A percentile compares a stretch with the other conserved stretches of the same genome.
Evolutionary conservation across 192 early-diverging fungal species (phyloP).

Genomic region (Allomyces macrogynus): DNA sequence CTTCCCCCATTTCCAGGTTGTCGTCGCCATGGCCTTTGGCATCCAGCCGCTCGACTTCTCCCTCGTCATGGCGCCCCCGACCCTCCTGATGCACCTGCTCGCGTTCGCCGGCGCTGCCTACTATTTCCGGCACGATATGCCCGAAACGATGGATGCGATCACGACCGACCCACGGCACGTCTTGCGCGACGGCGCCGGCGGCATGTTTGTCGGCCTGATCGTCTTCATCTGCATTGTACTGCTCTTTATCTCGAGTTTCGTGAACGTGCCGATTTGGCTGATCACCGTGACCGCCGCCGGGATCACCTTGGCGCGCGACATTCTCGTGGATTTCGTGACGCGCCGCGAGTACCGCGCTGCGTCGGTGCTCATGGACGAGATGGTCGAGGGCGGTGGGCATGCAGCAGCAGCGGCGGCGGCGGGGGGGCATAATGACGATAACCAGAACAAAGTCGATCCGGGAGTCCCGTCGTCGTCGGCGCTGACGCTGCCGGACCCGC

Average conservation of each 20-base stretch:
- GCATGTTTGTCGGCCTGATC: slow-evolving; percentile 33
- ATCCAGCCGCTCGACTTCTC: slow-evolving; percentile 55
- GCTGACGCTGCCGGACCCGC: too few relatives aligned
- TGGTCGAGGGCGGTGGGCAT: too few relatives aligned
- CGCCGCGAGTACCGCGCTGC: too few relatives aligned
- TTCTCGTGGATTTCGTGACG: slow-evolving; percentile 20
- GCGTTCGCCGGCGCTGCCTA: slow-evolving; percentile 31
- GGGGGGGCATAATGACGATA: too few relatives aligned
- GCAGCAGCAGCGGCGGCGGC: too few relatives aligned
- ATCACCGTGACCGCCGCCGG: slow-evolving; percentile 59
- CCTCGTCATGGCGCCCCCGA: slow-evolving; percentile 67
- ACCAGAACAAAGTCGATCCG: too few relatives aligned
- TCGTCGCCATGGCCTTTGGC: slow-evolving; percentile 54
- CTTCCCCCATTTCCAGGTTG: slow-evolving; percentile 31
- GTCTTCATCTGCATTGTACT: slow-evolving; percentile 36
- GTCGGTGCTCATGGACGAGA: too few relatives aligned
- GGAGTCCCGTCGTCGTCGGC: too few relatives aligned
- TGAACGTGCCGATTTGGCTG: slow-evolving; percentile 46
- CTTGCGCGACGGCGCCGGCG: slow-evolving; percentile 34
- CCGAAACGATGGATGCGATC: slow-evolving; percentile 16
- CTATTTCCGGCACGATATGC: slow-evolving; percentile 27
- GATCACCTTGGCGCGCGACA: slow-evolving; percentile 33
- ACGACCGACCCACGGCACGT: slow-evolving; percentile 25
- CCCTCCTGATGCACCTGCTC: slow-evolving; percentile 25
- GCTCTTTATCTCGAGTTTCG: slow-evolving; percentile 46